Conservation (phyloP, 2,329 filamentous ascomycete genomes). For the Lojkania enalia region DNA sequence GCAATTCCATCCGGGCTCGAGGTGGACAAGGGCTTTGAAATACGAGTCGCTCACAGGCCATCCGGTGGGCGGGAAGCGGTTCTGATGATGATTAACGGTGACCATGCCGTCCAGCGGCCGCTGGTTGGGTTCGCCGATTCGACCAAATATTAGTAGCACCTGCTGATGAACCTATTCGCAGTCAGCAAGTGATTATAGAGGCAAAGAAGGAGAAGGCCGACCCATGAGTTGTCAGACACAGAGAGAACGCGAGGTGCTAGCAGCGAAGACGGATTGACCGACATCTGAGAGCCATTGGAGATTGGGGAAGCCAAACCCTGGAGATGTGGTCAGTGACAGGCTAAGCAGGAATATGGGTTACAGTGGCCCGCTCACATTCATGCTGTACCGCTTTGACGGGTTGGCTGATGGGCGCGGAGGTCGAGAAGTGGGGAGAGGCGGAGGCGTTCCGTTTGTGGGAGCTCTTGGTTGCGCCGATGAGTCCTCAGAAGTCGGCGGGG, state of each 20-base stretch:
- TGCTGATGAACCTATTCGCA: constrained; percentile 80
- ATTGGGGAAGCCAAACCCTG: constrained; percentile 61
- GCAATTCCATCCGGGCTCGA: constrained; percentile 88
- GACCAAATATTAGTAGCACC: constrained; percentile 77
- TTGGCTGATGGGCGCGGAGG: constrained; percentile 46
- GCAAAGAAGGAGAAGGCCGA: constrained; percentile 49
- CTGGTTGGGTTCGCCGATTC: constrained; percentile 72
- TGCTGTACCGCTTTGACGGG: constrained; percentile 60
- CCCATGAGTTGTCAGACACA: constrained; percentile 81
- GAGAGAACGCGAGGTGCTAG: constrained; percentile 82
- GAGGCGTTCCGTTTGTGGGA: constrained; percentile 51
- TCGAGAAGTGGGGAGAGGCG: constrained; percentile 52
- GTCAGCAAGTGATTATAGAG: constrained; percentile 18
- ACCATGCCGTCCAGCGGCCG: constrained; percentile 76
- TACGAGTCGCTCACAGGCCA: constrained; percentile 90
- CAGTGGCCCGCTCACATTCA: constrained; percentile 32
- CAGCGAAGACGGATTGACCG: constrained; percentile 67
- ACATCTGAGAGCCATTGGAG: constrained; percentile 52
- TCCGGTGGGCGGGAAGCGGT: constrained; percentile 76
- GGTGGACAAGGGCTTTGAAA: constrained; percentile 88
- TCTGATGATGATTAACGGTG: constrained; percentile 79
- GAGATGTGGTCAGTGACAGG: background rate
- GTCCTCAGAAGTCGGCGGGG: constrained; percentile 73
- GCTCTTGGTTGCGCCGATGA: constrained; percentile 63
- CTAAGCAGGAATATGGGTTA: background rate